A percentile compares a stretch with the other conserved stretches of the same genome.
These are phyloP conservation scores for Pisolithus sp. DNA, from an alignment of 768 basidiomycete genomes.

Conservation along the genomic window DNA sequence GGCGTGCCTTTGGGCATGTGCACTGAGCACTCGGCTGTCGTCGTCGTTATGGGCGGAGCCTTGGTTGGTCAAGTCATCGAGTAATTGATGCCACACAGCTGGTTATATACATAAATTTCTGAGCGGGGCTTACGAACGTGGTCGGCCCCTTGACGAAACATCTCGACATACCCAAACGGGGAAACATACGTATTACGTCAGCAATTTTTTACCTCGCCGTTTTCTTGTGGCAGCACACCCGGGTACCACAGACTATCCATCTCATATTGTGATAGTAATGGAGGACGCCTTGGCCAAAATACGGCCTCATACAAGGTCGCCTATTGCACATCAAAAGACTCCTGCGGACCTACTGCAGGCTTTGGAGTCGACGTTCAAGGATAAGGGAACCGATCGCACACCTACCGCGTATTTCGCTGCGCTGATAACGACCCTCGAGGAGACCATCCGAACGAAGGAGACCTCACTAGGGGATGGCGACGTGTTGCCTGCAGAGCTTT, in stretches of 20 bases:
- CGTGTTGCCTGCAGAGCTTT: slow-evolving; percentile 28
- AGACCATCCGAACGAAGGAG: slow-evolving; percentile 59
- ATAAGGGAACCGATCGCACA: slow-evolving; percentile 58
- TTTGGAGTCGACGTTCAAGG: slow-evolving; percentile 72
- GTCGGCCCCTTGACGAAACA: neutral
- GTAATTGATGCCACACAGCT: neutral
- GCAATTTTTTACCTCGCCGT: slow-evolving; percentile 21
- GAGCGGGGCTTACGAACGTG: neutral
- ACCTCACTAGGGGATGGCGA: slow-evolving; percentile 66
- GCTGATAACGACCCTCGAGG: slow-evolving; percentile 76
- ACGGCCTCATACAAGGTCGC: slow-evolving; percentile 75
- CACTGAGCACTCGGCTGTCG: slow-evolving; percentile 1
- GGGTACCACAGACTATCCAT: too few species aligned
- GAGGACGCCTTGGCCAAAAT: slow-evolving; percentile 76
- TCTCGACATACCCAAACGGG: neutral
- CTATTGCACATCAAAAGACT: slow-evolving; percentile 80
- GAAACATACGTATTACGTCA: slow-evolving; percentile 21
- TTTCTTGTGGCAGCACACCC: neutral
- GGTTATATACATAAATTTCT: too few species aligned
- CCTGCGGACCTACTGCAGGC: slow-evolving; percentile 82
- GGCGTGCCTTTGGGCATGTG: slow-evolving; percentile 35
- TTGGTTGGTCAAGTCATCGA: neutral
- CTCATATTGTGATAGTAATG: slow-evolving; percentile 28
- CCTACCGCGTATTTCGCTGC: slow-evolving; percentile 96
- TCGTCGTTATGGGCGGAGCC: neutral